Conservation (phyloP, 2,329 filamentous ascomycete genomes). For the Cordyceps cateniannulata region DNA sequence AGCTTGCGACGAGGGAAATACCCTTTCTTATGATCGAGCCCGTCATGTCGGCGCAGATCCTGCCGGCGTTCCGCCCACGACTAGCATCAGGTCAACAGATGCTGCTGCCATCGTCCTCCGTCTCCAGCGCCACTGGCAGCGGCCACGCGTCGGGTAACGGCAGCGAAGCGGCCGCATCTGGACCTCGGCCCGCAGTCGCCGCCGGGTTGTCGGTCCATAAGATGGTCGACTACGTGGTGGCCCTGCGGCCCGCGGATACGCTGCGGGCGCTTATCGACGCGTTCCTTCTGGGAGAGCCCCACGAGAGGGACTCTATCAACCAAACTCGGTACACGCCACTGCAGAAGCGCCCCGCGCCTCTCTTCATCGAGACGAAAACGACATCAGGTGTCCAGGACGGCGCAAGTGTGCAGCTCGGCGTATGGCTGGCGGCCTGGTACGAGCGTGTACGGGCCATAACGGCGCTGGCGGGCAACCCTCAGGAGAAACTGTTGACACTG, state of each 20-base stretch:
- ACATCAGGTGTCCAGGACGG: not conserved
- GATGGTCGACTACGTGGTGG: not conserved
- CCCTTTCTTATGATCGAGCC: not conserved
- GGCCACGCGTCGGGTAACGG: not conserved
- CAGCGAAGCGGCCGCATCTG: not conserved
- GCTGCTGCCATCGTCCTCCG: not conserved
- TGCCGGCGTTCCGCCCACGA: not conserved
- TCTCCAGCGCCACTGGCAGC: not conserved
- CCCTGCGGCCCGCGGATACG: not conserved
- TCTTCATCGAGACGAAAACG: slow-evolving; percentile 1
- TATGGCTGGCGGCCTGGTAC: not conserved
- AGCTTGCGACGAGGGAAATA: not conserved
- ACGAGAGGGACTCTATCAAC: not conserved
- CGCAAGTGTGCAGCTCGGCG: not conserved
- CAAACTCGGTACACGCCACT: not conserved
- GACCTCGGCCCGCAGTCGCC: not conserved
- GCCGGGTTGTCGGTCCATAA: not conserved
- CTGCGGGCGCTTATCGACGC: not conserved
- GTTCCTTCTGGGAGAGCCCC: not conserved
- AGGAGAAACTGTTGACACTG: not conserved
- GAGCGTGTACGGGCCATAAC: not conserved
- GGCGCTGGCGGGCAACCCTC: not conserved
- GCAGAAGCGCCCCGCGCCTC: not conserved
- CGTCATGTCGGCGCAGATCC: not conserved
- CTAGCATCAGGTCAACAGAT: not conserved